A percentile compares a stretch with the other conserved stretches of the same genome.
These are phyloP conservation scores for Plasmodium gonderi DNA, from an alignment of 169 alveolate species.

Conservation along the genomic window DNA sequence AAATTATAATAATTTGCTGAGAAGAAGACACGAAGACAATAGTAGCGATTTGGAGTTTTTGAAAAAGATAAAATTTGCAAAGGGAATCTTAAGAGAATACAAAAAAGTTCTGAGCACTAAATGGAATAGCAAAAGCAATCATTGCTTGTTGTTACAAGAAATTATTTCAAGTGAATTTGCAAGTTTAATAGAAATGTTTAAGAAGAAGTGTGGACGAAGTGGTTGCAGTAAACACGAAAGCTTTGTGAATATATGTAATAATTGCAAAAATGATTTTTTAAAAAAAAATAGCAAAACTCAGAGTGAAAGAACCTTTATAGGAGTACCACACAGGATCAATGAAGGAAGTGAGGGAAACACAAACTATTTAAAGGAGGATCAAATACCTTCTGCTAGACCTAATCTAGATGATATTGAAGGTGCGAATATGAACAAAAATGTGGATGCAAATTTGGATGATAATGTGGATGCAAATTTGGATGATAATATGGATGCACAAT, in stretches of 20 bases:
- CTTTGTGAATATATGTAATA: background rate
- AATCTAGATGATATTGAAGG: no score
- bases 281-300: background rate
- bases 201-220: background rate
- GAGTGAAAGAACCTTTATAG: background rate
- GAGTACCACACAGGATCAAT: background rate
- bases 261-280: background rate
- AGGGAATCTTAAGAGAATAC: conserved; percentile 18
- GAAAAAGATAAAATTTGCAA: conserved; percentile 38
- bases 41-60: conserved; percentile 9
- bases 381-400: no score
- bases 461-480: no score
- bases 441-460: no score
- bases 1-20: background rate
- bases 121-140: background rate
- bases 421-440: no score
- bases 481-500: no score
- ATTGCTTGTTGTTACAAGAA: background rate
- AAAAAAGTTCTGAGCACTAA: background rate
- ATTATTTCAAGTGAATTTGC: background rate
- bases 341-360: background rate
- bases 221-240: background rate
- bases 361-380: no score
- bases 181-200: background rate
- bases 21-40: conserved; percentile 10